Base-by-base conservation (phyloP, 768 basidiomycete genomes). In the Mycena haematopus region DNA sequence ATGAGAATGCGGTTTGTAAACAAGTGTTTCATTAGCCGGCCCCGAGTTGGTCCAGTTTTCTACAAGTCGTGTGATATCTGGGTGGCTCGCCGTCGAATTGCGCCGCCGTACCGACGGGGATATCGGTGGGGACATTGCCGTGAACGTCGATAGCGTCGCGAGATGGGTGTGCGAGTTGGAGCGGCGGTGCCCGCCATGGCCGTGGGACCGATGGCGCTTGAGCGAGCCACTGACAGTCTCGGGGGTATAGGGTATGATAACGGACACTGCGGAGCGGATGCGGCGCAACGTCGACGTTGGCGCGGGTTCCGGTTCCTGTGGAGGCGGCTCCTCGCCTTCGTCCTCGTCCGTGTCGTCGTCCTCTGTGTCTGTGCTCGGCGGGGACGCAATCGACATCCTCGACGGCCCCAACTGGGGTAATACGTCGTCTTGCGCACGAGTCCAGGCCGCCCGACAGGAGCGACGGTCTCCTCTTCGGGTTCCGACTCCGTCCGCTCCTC, bases 61-160 rank as follows among this genome's bases (percentile, higher is more conserved):
- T 57, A 88, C 84, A 19, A 90, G 79, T 8, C 81, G 78, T n/a
- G 78, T 72, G 46, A 90, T 80, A 68, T 86, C 84, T 13, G 86
- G 77, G 68, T 88, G 84, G 62, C 86, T 89, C 21, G 71, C 74
- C 40, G 75, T 78, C 50, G 75, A 72, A n/a, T 66, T 66, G 38
- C 80, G 78, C 52, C 83, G 79, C 19, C n/a, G n/a, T n/a, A 87
- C 76, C 10, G 81, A 79, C 1, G 86, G 84, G 6, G 82, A 78
- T 3, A 83, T 78, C 1, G 80, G 78, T 31, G 75, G 73, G 10
- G 77, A 69, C 33, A 74, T 68, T n/a, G 74, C 68, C 15, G 76
- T 72, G 29, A 80, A 75, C 69, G 83, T 75, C 52, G 63, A 61
- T 2, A 76, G 58, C n/a, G 68, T 63, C 19, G 75, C 69, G 40